Percentiles rank a stretch among this genome's conserved stretches.
phyloP scores from a whole-genome alignment of 495 filamentous ascomycete genomes.

The Talaromyces proteolyticus region DNA sequence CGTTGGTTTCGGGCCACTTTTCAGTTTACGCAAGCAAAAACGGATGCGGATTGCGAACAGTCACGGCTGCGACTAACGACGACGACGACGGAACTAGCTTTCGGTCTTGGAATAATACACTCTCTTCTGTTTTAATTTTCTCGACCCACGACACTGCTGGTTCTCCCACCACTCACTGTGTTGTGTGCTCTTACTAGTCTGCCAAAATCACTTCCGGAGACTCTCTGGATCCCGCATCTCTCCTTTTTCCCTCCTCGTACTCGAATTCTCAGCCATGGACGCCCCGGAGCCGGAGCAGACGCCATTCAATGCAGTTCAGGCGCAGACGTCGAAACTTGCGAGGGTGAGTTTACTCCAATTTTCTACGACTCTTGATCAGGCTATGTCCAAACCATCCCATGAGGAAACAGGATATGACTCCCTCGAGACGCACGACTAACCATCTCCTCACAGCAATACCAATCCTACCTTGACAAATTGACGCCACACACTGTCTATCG shows the following conservation, averaged over 20 bases:
- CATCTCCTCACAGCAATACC: slow-evolving; percentile 66
- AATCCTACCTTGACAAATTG: slow-evolving; percentile 87
- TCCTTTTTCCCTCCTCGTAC: background rate
- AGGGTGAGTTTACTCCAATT: slow-evolving; percentile 48
- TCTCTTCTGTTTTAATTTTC: too few species aligned
- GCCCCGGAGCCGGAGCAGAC: slow-evolving; percentile 72
- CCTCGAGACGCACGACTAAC: too few species aligned
- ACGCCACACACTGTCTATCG: slow-evolving; percentile 83
- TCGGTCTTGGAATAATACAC: too few species aligned
- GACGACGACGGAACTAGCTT: too few species aligned
- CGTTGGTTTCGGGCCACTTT: background rate
- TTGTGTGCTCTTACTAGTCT: too few species aligned
- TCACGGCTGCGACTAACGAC: too few species aligned
- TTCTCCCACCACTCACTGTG: too few species aligned
- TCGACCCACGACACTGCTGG: too few species aligned
- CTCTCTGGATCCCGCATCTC: background rate
- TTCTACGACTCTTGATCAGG: background rate
- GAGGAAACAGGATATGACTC: too few species aligned
- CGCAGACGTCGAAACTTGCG: slow-evolving; percentile 69
- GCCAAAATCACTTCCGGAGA: background rate
- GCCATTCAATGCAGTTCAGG: slow-evolving; percentile 77
- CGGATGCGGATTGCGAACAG: background rate
- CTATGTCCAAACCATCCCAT: too few species aligned
- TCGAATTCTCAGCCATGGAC: slow-evolving; percentile 55
- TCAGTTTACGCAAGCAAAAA: background rate